Percentiles rank a stretch among this genome's conserved stretches.
phyloP scores from a whole-genome alignment of 2,329 filamentous ascomycete species.

The Rosellinia necatrix region DNA sequence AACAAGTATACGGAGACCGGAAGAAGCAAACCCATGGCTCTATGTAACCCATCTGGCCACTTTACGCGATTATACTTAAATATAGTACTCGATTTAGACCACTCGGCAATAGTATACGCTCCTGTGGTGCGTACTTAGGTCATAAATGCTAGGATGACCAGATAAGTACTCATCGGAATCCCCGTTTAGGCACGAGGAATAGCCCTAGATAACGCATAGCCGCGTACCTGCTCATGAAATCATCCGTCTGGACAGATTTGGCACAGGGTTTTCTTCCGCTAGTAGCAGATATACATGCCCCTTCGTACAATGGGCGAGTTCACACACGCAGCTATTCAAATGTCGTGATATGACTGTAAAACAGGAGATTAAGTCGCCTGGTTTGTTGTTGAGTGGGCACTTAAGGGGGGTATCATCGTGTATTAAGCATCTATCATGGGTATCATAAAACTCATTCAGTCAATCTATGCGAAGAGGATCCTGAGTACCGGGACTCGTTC shows the following conservation, averaged over 20 bases:
- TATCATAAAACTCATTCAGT: slow-evolving; percentile 12
- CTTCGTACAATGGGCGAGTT: no score
- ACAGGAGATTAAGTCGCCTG: no score
- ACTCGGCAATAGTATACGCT: no score
- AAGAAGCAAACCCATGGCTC: not conserved
- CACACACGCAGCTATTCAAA: no score
- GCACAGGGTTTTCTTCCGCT: no score
- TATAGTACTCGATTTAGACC: no score
- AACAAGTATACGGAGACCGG: not conserved
- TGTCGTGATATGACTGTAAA: no score
- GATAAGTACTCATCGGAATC: not conserved
- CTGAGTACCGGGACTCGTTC: not conserved
- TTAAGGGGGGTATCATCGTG: slow-evolving; percentile 20
- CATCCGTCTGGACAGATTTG: no score
- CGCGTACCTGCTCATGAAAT: not conserved
- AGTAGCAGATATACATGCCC: no score
- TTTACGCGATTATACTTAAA: not conserved
- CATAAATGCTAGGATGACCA: not conserved
- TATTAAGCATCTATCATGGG: slow-evolving; percentile 21
- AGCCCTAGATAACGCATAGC: not conserved
- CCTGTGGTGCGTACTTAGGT: no score
- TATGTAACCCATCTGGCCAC: not conserved
- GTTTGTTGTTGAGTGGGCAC: no score
- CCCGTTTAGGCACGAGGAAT: not conserved
- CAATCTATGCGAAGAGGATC: not conserved